A percentile compares a stretch with the other conserved stretches of the same genome.
Conservation (phyloP, 1,284 basidiomycete genomes). For the Cutaneotrichosporon cavernicola region DNA sequence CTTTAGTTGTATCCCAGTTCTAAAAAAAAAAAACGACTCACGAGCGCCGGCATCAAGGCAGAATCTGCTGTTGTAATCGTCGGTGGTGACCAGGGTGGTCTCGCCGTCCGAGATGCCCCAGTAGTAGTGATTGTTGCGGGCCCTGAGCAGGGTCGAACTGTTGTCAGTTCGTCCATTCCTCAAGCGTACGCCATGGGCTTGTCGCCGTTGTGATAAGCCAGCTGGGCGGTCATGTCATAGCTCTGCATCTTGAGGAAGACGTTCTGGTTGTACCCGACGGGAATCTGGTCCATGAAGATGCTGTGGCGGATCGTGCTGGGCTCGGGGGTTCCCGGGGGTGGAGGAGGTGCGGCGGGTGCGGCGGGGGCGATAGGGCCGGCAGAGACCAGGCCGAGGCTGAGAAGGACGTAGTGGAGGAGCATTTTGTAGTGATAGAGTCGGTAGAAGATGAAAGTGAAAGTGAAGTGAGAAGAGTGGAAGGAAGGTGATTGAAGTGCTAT, state of each 20-base stretch:
- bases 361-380: not conserved
- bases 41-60: constrained; percentile 35
- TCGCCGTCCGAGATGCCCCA: not conserved
- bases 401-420: not conserved
- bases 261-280: not conserved
- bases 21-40: not conserved
- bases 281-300: not conserved
- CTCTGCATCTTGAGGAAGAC: not conserved
- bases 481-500: too few relatives aligned
- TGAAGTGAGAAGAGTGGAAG: not conserved
- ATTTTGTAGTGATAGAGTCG: not conserved
- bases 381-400: not conserved
- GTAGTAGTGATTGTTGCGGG: constrained; percentile 2
- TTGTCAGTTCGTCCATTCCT: not conserved
- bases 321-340: not conserved
- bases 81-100: not conserved
- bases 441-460: too few relatives aligned
- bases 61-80: constrained; percentile 26
- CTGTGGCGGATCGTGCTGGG: not conserved
- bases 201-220: not conserved
- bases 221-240: not conserved
- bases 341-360: not conserved
- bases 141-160: not conserved
- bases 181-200: not conserved
- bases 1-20: not conserved